Evolutionary conservation across 2,329 filamentous ascomycete genomes (phyloP).

Genomic region (Fusarium oligoseptatum): DNA sequence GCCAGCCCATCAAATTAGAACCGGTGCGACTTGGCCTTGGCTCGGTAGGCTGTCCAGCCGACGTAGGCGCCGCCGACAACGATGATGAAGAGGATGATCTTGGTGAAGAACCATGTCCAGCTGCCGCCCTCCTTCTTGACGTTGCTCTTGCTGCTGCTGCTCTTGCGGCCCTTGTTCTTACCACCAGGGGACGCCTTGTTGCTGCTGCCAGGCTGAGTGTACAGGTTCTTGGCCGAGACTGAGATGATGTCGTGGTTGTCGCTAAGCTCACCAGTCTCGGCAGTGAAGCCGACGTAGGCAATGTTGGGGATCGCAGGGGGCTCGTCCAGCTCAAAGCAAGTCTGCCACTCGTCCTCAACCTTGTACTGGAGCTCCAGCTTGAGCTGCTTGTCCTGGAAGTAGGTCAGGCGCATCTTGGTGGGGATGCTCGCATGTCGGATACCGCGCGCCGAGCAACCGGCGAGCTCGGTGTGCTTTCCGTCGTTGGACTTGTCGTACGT

Average conservation of each 20-base stretch:
- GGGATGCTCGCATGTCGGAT: slow-evolving; percentile 84
- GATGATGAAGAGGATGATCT: slow-evolving; percentile 81
- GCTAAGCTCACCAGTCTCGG: slow-evolving; percentile 94
- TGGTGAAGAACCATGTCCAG: slow-evolving; percentile 79
- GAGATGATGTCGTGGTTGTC: slow-evolving; percentile 98
- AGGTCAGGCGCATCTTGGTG: slow-evolving; percentile 89
- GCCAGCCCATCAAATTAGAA: slow-evolving; percentile 57
- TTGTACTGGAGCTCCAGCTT: slow-evolving; percentile 96
- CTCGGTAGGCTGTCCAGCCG: slow-evolving; percentile 86
- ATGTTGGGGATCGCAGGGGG: slow-evolving; percentile 83
- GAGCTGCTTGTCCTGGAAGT: slow-evolving; percentile 95
- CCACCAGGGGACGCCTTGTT: slow-evolving; percentile 52
- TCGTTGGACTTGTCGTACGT: slow-evolving; percentile 94
- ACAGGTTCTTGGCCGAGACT: slow-evolving; percentile 88
- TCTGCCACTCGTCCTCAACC: slow-evolving; percentile 85
- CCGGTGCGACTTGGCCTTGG: slow-evolving; percentile 71
- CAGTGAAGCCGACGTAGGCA: slow-evolving; percentile 81
- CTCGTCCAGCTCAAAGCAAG: slow-evolving; percentile 84
- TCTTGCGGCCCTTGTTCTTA: slow-evolving; percentile 53
- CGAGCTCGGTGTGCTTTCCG: slow-evolving; percentile 92
- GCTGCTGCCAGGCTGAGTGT: slow-evolving; percentile 70
- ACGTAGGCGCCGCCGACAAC: slow-evolving; percentile 82
- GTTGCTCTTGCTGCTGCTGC: slow-evolving; percentile 50
- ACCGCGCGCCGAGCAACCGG: slow-evolving; percentile 93
- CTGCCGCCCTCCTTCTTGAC: slow-evolving; percentile 61